Evolutionary conservation across 495 filamentous ascomycete genomes (phyloP), one percentile per base, ranked within the genome.

Genomic region (Parachaetomium inaequale): DNA sequence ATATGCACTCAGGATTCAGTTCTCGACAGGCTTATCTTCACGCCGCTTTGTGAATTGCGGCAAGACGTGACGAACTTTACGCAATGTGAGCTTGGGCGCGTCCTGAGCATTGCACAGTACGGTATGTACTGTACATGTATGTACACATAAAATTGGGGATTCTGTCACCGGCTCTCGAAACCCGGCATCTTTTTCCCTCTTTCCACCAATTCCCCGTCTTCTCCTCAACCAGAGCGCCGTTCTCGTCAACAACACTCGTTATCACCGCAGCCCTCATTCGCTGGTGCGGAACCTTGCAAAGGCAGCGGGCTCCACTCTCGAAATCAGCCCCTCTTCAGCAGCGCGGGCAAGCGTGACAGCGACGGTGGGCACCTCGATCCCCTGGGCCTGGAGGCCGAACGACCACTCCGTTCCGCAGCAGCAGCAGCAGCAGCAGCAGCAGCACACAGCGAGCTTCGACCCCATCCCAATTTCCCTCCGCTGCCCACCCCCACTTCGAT

Each of bases 381-480:
- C 52, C 34, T 32, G 34, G 40, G 29, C 25, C 54, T 45, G 26
- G 38, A 47, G 50, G 29, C 32, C 28, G 21, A 28, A 57, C 50
- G n/a, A 53, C 59, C 36, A 15, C 29, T 17, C 42, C 32, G 25
- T 40, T 55, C 46, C 31, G 54, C 42, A 53, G 26, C 36, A 38
- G 21, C 50, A 7, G 7, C 57, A 17, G 11, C 21, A 29, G 6
- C 25, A n/a, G n/a, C n/a, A n/a, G n/a, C n/a, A n/a, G n/a, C 14
- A 19, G 32, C 5, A 14, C 21, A 23, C n/a, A n/a, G n/a, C 2
- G 25, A 55, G 31, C 23, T 23, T 32, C 50, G 56, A 63, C 65
- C 65, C 63, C 59, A 62, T 70, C 55, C 54, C 60, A 63, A 54
- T 64, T 68, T 63, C 64, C 59, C 40, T 59, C 58, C 52, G 15